Evolutionary conservation across 164 flowering plant genomes (phyloP), one percentile per base, ranked within the genome.

Genomic region (Vitis labrusca): DNA sequence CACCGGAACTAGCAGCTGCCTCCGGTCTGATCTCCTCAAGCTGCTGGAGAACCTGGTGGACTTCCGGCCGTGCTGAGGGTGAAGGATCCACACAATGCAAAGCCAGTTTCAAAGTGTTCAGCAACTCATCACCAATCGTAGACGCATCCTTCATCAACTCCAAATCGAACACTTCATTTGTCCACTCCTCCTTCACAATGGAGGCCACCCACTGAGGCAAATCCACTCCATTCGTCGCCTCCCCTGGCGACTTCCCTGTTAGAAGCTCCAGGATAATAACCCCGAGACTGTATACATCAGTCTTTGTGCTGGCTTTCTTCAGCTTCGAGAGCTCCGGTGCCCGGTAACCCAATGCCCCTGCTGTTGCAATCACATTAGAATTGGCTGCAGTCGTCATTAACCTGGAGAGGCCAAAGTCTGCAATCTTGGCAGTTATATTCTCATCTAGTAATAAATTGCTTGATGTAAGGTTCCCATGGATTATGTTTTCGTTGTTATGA

Each of bases 161-260:
- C 32, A 76, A 4, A 54, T 84, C 87, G 50, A 84, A 84, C 50
- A 84, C 87, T 66, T 82, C 82, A 57, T 78, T 80, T 1, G 85
- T 84, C 87, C 87, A 84, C 77, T 84, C 87, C 69, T 84, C 87
- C 58, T 80, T 80, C n/a, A 84, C 85, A 10, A 78, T 76, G 3
- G 83, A 76, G 11, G 83, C 83, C 19, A 84, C 87, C 87, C 85
- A 84, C 30, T 76, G 85, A 1, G 85, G 85, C 76, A 84, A 75
- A 58, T 81, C 83, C 19, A 75, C 73, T 0, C 87, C 84, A 32
- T 73, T 73, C 77, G 70, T 72, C 0, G 80, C 77, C 63, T 82
- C 83, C 1, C 80, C 77, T 0, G 87, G 85, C 50, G 85, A 80
- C 59, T 82, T 84, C 30, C 87, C 85, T 1, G 87, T 84, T 15